Conservation (phyloP, 176 grass and related monocot species). For the Hsuehochloa calcarea region DNA sequence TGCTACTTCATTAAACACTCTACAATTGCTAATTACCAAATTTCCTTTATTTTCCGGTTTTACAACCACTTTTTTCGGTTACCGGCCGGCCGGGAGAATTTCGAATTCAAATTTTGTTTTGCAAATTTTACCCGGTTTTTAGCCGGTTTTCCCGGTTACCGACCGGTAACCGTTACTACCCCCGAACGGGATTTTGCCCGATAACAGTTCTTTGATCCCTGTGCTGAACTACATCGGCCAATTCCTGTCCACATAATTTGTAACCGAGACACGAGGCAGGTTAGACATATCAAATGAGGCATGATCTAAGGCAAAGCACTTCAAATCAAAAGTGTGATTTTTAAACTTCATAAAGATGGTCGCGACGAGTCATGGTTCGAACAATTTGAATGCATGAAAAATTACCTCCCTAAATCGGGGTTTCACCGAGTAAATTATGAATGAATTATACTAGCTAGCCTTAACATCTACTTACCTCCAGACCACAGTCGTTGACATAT, state of each 20-base stretch:
- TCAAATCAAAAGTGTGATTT: background rate
- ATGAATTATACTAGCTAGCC: background rate
- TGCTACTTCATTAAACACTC: too few species aligned
- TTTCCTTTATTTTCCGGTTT: too few species aligned
- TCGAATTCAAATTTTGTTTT: too few species aligned
- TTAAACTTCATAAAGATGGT: background rate
- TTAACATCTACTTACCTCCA: conserved; percentile 56
- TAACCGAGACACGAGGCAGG: background rate
- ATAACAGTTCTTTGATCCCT: too few species aligned
- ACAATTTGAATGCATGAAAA: background rate
- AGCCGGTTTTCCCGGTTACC: too few species aligned
- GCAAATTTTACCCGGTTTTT: too few species aligned
- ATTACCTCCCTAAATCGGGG: too few species aligned
- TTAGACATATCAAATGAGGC: background rate
- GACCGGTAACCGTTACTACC: too few species aligned
- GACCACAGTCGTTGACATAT: conserved; percentile 71
- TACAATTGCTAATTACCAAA: too few species aligned
- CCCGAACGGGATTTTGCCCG: too few species aligned
- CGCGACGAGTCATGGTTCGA: background rate
- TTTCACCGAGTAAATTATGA: background rate
- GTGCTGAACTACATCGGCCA: background rate
- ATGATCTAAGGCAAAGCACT: background rate
- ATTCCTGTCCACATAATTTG: background rate
- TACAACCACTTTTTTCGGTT: accelerated
- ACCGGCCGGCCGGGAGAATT: too few species aligned